Conservation (phyloP, 2,329 filamentous ascomycete species). For the Talaromyces funiculosus region DNA sequence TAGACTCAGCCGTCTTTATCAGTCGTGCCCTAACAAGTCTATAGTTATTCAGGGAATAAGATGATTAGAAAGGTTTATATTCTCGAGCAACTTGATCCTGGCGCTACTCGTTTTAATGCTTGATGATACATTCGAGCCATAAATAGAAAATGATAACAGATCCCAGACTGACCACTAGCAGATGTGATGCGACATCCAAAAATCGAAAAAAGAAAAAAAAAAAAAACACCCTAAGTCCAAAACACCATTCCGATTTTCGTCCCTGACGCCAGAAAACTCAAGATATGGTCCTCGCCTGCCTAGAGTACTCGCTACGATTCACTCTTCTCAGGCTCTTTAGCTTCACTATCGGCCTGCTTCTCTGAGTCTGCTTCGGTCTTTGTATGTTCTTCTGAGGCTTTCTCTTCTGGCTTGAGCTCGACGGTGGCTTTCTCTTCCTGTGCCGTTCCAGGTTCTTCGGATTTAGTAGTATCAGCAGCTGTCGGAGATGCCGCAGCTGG, state of each 20-base stretch:
- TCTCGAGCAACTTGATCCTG: not conserved
- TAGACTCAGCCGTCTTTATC: too few species aligned
- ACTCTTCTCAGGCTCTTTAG: slow-evolving; percentile 29
- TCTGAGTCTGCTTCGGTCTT: slow-evolving; percentile 26
- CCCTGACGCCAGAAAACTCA: slow-evolving; percentile 15
- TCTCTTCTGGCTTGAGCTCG: slow-evolving; percentile 4
- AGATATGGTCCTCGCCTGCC: not conserved
- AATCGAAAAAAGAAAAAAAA: slow-evolving; percentile 18
- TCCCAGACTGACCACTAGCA: slow-evolving; percentile 1
- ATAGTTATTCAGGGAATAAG: not conserved
- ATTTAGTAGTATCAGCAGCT: slow-evolving; percentile 17
- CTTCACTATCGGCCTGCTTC: slow-evolving; percentile 24
- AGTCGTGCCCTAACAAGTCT: not conserved
- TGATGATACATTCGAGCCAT: slow-evolving; percentile 12
- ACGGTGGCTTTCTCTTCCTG: slow-evolving; percentile 14
- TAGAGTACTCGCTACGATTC: slow-evolving; percentile 22
- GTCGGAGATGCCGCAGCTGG: slow-evolving; percentile 19
- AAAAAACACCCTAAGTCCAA: slow-evolving; percentile 22
- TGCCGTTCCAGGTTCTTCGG: slow-evolving; percentile 13
- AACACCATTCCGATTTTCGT: slow-evolving; percentile 31
- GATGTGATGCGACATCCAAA: not conserved
- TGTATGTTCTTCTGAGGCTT: not conserved
- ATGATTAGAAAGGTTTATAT: not conserved
- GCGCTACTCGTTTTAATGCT: slow-evolving; percentile 2
- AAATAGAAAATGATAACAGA: slow-evolving; percentile 14